Percentiles rank a stretch among this genome's conserved stretches.
These are phyloP conservation scores for Xerocomellus intermedius DNA, from an alignment of 768 basidiomycete species.

Conservation along the genomic window DNA sequence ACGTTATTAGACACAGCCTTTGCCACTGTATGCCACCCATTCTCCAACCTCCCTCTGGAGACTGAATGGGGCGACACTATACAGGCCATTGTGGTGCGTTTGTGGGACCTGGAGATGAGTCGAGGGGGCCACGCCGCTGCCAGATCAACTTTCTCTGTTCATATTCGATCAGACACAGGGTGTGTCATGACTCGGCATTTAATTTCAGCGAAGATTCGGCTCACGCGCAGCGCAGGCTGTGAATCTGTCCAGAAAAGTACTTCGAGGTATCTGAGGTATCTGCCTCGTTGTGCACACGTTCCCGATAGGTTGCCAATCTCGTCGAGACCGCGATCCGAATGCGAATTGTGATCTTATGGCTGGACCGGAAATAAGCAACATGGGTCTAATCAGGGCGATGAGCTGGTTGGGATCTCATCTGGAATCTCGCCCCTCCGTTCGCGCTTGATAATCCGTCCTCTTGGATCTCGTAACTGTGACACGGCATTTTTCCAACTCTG, in stretches of 20 bases:
- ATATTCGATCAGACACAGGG: constrained; percentile 2
- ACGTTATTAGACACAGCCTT: background rate
- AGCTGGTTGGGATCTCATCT: constrained; percentile 16
- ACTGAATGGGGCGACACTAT: background rate
- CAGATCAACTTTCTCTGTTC: constrained; percentile 2
- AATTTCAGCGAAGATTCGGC: constrained; percentile 16
- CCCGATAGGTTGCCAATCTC: constrained; percentile 24
- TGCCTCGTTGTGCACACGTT: constrained; percentile 34
- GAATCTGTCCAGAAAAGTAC: constrained; percentile 1
- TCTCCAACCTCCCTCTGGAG: background rate
- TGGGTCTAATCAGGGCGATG: constrained; percentile 26
- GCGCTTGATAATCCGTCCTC: background rate
- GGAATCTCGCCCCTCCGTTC: constrained; percentile 21
- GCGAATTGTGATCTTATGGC: constrained; percentile 13
- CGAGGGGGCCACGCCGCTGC: constrained; percentile 9
- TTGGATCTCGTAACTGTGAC: constrained; percentile 25
- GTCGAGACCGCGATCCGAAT: constrained; percentile 24
- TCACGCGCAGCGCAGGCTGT: constrained; percentile 12
- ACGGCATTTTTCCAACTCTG: constrained; percentile 20
- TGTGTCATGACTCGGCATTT: constrained; percentile 19
- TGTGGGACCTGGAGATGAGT: background rate
- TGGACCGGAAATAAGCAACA: constrained; percentile 32
- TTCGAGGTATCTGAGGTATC: constrained; percentile 13
- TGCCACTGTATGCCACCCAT: constrained; percentile 5
- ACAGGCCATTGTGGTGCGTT: constrained; percentile 8